Evolutionary conservation across 2,329 filamentous ascomycete species (phyloP).

Genomic region (Cryphonectria carpinicola): DNA sequence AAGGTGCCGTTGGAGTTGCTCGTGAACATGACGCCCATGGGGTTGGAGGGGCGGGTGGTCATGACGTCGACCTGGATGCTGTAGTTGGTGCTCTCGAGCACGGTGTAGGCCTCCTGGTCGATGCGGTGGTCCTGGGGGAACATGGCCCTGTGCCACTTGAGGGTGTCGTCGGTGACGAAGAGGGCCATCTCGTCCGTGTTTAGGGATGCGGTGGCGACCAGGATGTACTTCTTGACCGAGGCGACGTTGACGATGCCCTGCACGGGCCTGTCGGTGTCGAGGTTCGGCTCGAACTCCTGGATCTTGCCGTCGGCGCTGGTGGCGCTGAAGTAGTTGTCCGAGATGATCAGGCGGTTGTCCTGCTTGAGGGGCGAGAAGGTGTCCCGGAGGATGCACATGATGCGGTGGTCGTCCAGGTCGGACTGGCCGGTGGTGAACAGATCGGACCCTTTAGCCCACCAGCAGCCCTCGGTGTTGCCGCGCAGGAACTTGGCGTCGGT

Average conservation of each 20-base stretch:
- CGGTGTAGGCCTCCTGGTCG: conserved; percentile 86
- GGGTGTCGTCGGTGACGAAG: conserved; percentile 83
- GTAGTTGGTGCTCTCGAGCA: conserved; percentile 95
- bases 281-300: conserved; percentile 73
- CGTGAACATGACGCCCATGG: conserved; percentile 88
- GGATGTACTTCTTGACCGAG: conserved; percentile 81
- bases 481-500: conserved; percentile 66
- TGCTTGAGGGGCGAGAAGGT: conserved; percentile 70
- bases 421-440: conserved; percentile 72
- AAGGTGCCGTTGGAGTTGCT: conserved; percentile 98
- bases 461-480: conserved; percentile 73
- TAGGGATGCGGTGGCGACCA: conserved; percentile 79
- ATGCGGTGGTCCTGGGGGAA: conserved; percentile 82
- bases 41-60: conserved; percentile 64
- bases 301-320: conserved; percentile 48
- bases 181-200: conserved; percentile 89
- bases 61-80: conserved; percentile 96
- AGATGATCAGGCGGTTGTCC: conserved; percentile 78
- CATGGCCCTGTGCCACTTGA: conserved; percentile 87
- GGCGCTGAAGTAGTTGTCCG: conserved; percentile 78
- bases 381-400: conserved; percentile 80
- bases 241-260: conserved; percentile 82
- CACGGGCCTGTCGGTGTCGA: conserved; percentile 75
- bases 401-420: conserved; percentile 68
- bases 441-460: conserved; percentile 81